These are phyloP conservation scores for Colletotrichum godetiae DNA, from an alignment of 2,329 filamentous ascomycete genomes.

Conservation along the genomic window DNA sequence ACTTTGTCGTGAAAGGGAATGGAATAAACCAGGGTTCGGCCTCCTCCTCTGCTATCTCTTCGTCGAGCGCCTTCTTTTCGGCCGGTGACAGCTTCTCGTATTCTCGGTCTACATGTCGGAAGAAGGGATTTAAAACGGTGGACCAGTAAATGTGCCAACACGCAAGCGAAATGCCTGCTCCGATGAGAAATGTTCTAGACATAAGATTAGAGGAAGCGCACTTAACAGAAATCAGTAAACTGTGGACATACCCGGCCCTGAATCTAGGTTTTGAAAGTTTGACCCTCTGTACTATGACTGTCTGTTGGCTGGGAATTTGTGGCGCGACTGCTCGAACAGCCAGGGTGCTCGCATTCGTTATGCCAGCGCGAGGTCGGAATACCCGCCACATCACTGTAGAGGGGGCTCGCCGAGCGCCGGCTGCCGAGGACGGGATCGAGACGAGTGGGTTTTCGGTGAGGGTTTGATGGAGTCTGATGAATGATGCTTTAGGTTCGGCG, in stretches of 20 bases:
- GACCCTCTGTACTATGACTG: constrained; percentile 35
- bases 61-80: constrained; percentile 53
- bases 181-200: constrained; percentile 42
- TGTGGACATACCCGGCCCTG: constrained; percentile 23
- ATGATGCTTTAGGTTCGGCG: neutral
- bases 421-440: neutral
- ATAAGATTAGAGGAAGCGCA: neutral
- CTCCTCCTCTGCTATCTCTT: constrained; percentile 54
- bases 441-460: neutral
- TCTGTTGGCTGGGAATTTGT: constrained; percentile 15
- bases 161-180: constrained; percentile 46
- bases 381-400: constrained; percentile 29
- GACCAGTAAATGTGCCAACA: constrained; percentile 57
- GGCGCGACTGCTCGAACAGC: constrained; percentile 28
- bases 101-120: constrained; percentile 54
- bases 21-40: constrained; percentile 67
- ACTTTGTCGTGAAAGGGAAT: constrained; percentile 67
- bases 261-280: constrained; percentile 19
- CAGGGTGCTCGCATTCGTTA: constrained; percentile 9
- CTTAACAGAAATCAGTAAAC: neutral
- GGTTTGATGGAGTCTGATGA: neutral
- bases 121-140: constrained; percentile 59
- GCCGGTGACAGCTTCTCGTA: constrained; percentile 55
- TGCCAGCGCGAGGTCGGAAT: constrained; percentile 19
- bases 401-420: constrained; percentile 24